These are phyloP conservation scores for Aspergillus fumigatus DNA, from an alignment of 2,329 filamentous ascomycete species.

Conservation along the genomic window DNA sequence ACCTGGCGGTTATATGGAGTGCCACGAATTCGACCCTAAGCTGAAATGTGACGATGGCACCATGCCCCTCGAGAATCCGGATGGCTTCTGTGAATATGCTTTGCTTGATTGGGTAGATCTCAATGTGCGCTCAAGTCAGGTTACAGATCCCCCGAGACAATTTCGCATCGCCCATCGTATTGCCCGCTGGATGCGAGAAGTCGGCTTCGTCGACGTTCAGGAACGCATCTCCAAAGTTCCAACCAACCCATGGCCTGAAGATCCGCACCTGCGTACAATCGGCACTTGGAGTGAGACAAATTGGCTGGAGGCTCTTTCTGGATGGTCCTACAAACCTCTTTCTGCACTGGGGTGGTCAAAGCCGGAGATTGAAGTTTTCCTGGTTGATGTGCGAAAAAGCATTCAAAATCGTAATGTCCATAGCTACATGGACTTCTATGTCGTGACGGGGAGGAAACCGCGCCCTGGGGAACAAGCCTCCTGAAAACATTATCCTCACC, in stretches of 20 bases:
- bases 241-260: slow-evolving; percentile 48
- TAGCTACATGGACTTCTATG: slow-evolving; percentile 38
- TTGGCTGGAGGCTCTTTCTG: slow-evolving; percentile 40
- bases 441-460: slow-evolving; percentile 36
- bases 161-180: slow-evolving; percentile 51
- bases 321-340: slow-evolving; percentile 43
- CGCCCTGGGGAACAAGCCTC: slow-evolving; percentile 13
- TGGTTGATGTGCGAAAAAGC: slow-evolving; percentile 40
- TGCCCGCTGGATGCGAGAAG: slow-evolving; percentile 51
- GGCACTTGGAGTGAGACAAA: slow-evolving; percentile 49
- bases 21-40: slow-evolving; percentile 42
- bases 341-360: slow-evolving; percentile 41
- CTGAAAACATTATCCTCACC: not conserved
- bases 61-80: slow-evolving; percentile 44
- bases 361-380: slow-evolving; percentile 44
- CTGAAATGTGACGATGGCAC: slow-evolving; percentile 51
- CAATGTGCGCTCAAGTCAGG: slow-evolving; percentile 41
- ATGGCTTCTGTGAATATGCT: slow-evolving; percentile 32
- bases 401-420: slow-evolving; percentile 40
- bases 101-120: slow-evolving; percentile 48
- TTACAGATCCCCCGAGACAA: slow-evolving; percentile 40
- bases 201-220: slow-evolving; percentile 55
- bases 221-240: slow-evolving; percentile 51
- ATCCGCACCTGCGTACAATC: slow-evolving; percentile 44
- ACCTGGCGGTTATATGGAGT: slow-evolving; percentile 52